Evolutionary conservation across 129 eudicot genomes (phyloP).

Genomic region (Gnaphalium uliginosum): DNA sequence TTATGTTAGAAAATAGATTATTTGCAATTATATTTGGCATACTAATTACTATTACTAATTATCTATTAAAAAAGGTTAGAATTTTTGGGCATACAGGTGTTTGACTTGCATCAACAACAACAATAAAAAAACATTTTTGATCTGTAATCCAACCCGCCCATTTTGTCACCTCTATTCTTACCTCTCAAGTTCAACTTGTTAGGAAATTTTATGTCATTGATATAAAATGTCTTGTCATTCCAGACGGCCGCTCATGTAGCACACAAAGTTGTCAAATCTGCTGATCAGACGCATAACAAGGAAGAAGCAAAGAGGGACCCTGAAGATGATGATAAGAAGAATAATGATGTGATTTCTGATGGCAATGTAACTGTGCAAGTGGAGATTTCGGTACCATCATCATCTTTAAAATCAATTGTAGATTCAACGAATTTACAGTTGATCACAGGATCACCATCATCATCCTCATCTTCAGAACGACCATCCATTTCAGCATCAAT

Average conservation of each 20-base stretch:
- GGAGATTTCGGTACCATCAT: conserved; percentile 33
- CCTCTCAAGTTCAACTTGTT: conserved; percentile 46
- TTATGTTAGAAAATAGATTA: background rate
- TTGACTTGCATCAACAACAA: too few relatives aligned
- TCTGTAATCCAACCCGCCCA: background rate
- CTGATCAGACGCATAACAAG: background rate
- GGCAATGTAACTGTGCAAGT: conserved; percentile 26
- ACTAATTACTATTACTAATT: background rate
- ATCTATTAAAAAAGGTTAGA: background rate
- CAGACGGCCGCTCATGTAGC: conserved; percentile 58
- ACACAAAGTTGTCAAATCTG: background rate
- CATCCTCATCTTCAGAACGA: conserved; percentile 23
- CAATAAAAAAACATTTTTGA: background rate
- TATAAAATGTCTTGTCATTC: conserved; percentile 59
- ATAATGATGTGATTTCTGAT: conserved; percentile 18
- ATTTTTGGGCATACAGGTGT: background rate
- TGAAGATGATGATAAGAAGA: conserved; percentile 28
- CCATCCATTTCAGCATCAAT: conserved; percentile 36
- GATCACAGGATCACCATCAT: conserved; percentile 24
- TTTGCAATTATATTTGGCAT: background rate
- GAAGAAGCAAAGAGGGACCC: background rate
- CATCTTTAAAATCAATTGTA: conserved; percentile 36
- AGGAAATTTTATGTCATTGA: conserved; percentile 69
- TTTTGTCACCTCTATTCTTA: conserved; percentile 35
- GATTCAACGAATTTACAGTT: conserved; percentile 30